Percentiles rank a stretch among this genome's conserved stretches.
Conservation (phyloP, 2,329 filamentous ascomycete species). For the Teratosphaeria gauchensis region DNA sequence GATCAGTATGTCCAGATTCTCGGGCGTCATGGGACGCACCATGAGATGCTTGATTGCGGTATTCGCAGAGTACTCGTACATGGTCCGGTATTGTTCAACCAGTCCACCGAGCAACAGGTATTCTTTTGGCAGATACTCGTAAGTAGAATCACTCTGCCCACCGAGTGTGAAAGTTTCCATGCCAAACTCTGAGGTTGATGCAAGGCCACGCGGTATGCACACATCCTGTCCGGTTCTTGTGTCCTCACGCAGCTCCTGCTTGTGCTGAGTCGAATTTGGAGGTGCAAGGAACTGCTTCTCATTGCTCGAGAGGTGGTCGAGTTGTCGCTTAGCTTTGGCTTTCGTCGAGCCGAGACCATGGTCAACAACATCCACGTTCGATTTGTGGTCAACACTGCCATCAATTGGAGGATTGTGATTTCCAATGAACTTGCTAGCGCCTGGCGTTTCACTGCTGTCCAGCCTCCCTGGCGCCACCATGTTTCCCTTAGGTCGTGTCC, state of each 20-base stretch:
- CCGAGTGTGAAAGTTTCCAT: conserved; percentile 45
- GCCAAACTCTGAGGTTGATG: conserved; percentile 35
- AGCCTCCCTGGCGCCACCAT: not conserved
- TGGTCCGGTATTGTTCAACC: conserved; percentile 58
- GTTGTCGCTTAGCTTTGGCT: not conserved
- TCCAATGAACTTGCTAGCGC: not conserved
- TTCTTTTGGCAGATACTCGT: conserved; percentile 53
- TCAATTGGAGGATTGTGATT: not conserved
- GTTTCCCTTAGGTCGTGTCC: not conserved
- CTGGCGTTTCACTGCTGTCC: not conserved
- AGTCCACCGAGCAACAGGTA: conserved; percentile 68
- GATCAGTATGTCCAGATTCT: conserved; percentile 61
- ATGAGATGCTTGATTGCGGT: conserved; percentile 64
- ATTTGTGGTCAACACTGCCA: not conserved
- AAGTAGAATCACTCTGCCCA: conserved; percentile 47
- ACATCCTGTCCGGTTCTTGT: conserved; percentile 4
- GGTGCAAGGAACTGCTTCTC: not conserved
- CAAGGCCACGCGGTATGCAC: conserved; percentile 53
- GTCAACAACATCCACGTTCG: not conserved
- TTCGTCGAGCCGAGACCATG: not conserved
- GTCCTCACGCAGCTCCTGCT: not conserved
- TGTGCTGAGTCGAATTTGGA: not conserved
- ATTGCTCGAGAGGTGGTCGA: not conserved
- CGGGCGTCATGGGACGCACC: conserved; percentile 64
- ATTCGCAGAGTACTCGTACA: conserved; percentile 61